Evolutionary conservation across 352 stramenopile species (phyloP).

Genomic region (Phytophthora ohioensis): DNA sequence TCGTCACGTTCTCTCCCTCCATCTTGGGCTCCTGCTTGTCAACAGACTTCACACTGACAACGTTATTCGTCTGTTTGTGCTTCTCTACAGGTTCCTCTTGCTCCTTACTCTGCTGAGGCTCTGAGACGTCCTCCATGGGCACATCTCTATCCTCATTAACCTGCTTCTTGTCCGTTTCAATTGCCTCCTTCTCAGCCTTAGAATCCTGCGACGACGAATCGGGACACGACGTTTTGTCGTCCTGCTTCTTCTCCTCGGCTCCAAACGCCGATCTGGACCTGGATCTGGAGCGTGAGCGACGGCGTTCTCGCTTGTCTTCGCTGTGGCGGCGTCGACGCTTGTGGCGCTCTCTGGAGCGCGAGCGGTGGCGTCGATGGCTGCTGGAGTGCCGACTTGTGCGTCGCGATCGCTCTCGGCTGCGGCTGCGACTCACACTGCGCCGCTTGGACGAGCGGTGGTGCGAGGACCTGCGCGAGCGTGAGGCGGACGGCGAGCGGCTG

Average conservation of each 20-base stretch:
- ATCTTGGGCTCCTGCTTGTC: constrained; percentile 12
- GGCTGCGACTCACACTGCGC: constrained; percentile 33
- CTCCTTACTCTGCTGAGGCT: constrained; percentile 19
- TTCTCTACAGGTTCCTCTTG: constrained; percentile 12
- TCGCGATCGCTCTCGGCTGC: constrained; percentile 42
- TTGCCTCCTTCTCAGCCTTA: neutral
- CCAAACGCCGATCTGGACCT: constrained; percentile 19
- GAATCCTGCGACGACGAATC: constrained; percentile 14
- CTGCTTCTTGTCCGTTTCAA: constrained; percentile 5
- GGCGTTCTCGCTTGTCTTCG: constrained; percentile 13
- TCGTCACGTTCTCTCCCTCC: neutral
- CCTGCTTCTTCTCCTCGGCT: constrained; percentile 16
- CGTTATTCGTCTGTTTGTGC: constrained; percentile 13
- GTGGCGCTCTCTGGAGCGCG: constrained; percentile 37
- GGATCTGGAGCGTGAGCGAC: constrained; percentile 21
- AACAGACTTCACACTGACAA: constrained; percentile 17
- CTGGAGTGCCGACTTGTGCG: constrained; percentile 31
- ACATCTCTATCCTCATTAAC: neutral
- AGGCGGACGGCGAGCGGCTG: constrained; percentile 17
- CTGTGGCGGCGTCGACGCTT: constrained; percentile 32
- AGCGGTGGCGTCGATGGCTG: constrained; percentile 31
- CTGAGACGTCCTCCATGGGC: constrained; percentile 3
- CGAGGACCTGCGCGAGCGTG: constrained; percentile 28
- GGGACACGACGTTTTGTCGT: constrained; percentile 2
- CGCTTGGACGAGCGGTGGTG: constrained; percentile 32